Evolutionary conservation across 2,329 filamentous ascomycete species (phyloP).

Genomic region (Alternaria gaisen): DNA sequence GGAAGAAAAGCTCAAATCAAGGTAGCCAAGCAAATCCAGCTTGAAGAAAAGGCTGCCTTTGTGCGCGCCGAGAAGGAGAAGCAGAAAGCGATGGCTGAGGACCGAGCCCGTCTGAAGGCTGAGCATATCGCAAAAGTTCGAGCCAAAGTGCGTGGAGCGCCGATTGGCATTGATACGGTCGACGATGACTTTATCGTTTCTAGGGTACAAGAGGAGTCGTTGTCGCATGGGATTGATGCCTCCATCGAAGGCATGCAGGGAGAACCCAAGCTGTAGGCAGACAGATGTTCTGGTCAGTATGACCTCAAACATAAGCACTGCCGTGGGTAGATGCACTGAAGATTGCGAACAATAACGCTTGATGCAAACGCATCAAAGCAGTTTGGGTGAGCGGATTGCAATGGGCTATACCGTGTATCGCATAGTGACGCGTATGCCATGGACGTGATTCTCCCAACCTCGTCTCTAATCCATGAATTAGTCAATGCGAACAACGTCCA

Average conservation of each 20-base stretch:
- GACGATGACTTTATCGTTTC: conserved; percentile 3
- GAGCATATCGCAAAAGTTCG: conserved; percentile 24
- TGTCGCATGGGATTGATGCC: neutral
- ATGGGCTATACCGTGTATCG: conserved; percentile 20
- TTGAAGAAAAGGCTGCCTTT: conserved; percentile 22
- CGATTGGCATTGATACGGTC: neutral
- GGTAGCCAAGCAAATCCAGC: conserved; percentile 17
- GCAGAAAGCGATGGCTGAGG: conserved; percentile 9
- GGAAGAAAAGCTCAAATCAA: conserved; percentile 17
- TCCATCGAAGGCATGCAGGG: neutral
- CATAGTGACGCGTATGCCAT: conserved; percentile 22
- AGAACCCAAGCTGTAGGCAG: conserved; percentile 1
- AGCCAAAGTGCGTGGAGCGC: conserved; percentile 24
- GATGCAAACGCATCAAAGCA: neutral
- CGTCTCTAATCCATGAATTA: conserved; percentile 15
- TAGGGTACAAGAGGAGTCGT: neutral
- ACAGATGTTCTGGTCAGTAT: conserved; percentile 16
- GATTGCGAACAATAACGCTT: neutral
- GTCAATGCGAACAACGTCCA: neutral
- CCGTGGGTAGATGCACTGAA: conserved; percentile 18
- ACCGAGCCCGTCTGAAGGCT: conserved; percentile 9
- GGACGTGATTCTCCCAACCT: conserved; percentile 30
- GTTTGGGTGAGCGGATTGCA: neutral
- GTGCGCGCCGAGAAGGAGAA: conserved; percentile 22
- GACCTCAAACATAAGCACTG: conserved; percentile 8